Percentiles rank a stretch among this genome's conserved stretches.
Evolutionary conservation across 73 alveolate species (phyloP).

Genomic region (Tetrahymena borealis): DNA sequence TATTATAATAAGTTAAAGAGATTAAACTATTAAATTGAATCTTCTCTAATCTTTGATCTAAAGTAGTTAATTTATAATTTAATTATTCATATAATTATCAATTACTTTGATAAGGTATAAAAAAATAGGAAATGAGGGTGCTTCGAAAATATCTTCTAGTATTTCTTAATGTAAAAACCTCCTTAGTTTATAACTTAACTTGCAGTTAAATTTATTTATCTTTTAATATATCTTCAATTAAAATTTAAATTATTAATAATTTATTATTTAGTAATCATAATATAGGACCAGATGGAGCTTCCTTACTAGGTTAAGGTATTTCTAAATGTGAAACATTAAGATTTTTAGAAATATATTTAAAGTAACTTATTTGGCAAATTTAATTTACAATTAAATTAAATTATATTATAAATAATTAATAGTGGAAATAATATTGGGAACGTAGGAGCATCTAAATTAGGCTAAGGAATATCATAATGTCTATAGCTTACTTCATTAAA

Average conservation of each 20-base stretch:
- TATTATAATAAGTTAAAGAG: not conserved
- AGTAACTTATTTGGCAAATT: not conserved
- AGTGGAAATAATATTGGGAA: not conserved
- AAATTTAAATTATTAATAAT: too few relatives aligned
- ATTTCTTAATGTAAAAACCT: not conserved
- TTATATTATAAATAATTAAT: too few relatives aligned
- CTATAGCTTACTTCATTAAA: not conserved
- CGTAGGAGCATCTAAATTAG: not conserved
- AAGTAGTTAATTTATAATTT: not conserved
- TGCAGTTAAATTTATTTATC: not conserved
- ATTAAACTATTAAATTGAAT: not conserved
- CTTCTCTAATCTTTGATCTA: not conserved
- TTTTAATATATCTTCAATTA: too few relatives aligned
- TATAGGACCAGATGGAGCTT: not conserved
- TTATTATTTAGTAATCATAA: not conserved
- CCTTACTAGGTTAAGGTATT: not conserved
- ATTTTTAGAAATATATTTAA: not conserved
- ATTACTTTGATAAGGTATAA: not conserved
- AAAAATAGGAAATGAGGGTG: not conserved
- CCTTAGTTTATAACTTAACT: too few relatives aligned
- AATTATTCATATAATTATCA: not conserved
- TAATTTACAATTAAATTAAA: too few relatives aligned
- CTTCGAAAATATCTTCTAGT: not conserved
- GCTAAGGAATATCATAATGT: not conserved
- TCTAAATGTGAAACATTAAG: not conserved